A percentile compares a stretch with the other conserved stretches of the same genome.
Conservation (phyloP, 2,329 filamentous ascomycete species). For the Paracorniculantispora psalliotae region DNA sequence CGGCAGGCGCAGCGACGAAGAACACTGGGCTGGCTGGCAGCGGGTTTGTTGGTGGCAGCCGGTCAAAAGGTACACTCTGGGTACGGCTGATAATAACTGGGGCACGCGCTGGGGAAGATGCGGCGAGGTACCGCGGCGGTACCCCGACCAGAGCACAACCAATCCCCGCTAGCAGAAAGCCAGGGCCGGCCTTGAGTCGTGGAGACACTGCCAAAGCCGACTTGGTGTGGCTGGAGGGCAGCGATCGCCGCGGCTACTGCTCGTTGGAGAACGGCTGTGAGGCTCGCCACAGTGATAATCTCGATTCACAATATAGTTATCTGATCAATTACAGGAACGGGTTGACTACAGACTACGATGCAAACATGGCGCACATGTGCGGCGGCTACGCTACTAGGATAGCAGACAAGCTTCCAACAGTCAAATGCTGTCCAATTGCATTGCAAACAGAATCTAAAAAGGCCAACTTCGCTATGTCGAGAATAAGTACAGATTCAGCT, state of each 20-base stretch:
- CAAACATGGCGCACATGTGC: no score
- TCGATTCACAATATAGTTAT: not conserved
- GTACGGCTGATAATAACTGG: not conserved
- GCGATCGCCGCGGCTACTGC: not conserved
- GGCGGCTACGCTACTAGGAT: no score
- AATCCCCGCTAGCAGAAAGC: constrained; percentile 6
- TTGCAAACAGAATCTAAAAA: not conserved
- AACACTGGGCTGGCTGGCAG: not conserved
- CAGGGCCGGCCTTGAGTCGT: not conserved
- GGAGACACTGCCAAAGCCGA: constrained; percentile 1
- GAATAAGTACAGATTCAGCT: not conserved
- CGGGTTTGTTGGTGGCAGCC: not conserved
- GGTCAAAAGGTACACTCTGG: not conserved
- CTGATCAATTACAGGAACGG: no score
- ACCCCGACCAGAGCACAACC: not conserved
- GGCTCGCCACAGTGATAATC: not conserved
- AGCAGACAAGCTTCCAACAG: not conserved
- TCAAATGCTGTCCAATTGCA: constrained; percentile 4
- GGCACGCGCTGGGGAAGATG: not conserved
- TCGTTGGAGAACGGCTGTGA: not conserved
- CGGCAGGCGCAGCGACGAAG: constrained; percentile 8
- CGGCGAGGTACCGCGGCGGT: not conserved
- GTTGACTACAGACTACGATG: no score
- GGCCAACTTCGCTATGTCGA: not conserved
- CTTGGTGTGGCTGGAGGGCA: not conserved